Conservation (phyloP, 1,284 basidiomycete genomes). For the Boletus putidus region DNA sequence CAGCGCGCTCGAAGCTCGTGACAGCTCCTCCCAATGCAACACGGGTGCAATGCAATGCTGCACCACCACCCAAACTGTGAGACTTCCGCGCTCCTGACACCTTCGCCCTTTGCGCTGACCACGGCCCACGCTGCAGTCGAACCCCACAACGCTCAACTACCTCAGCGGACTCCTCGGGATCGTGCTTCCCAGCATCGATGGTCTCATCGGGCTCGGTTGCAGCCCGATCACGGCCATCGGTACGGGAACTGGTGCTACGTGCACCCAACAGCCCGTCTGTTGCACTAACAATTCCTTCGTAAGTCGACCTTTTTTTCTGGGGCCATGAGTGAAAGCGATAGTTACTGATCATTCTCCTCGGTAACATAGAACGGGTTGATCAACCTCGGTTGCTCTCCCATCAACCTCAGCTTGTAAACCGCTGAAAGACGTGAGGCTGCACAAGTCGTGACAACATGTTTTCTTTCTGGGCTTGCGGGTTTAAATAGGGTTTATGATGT, state of each 20-base stretch:
- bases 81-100: background rate
- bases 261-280: background rate
- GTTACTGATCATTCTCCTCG: background rate
- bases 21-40: background rate
- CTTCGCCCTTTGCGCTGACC: background rate
- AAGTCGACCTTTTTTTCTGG: background rate
- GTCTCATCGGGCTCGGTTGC: slow-evolving; percentile 2
- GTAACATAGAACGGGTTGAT: too few relatives aligned
- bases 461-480: background rate
- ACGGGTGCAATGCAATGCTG: slow-evolving; percentile 16
- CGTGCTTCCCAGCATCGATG: background rate
- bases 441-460: background rate
- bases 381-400: too few relatives aligned
- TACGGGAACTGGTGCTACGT: background rate
- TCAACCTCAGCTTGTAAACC: too few relatives aligned
- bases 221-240: background rate
- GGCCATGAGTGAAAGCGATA: background rate
- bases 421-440: too few relatives aligned
- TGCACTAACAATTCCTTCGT: slow-evolving; percentile 11
- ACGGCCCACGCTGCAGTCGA: background rate
- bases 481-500: background rate
- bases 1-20: background rate
- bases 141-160: background rate
- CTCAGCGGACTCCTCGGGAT: slow-evolving; percentile 3
- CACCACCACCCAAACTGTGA: background rate